These are phyloP conservation scores for Alternaria triticimaculans DNA, from an alignment of 2,329 filamentous ascomycete genomes.

Conservation along the genomic window DNA sequence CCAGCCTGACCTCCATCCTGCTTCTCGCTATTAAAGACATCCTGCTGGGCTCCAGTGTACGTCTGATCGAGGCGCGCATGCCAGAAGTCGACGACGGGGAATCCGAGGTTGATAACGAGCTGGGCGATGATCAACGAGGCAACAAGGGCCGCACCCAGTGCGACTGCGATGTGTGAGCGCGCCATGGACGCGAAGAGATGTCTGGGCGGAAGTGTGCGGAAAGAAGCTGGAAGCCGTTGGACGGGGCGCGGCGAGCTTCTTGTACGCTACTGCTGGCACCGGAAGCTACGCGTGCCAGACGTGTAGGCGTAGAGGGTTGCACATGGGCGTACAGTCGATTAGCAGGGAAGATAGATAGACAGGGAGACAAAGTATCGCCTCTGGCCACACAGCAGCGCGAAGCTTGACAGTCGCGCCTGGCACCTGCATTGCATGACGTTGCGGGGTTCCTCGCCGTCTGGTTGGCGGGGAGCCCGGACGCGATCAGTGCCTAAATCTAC, in stretches of 20 bases:
- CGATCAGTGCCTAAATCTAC: conserved; percentile 19
- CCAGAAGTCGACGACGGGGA: conserved; percentile 48
- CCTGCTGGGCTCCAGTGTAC: conserved; percentile 30
- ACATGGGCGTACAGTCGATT: background rate
- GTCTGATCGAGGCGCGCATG: conserved; percentile 37
- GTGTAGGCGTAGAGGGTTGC: background rate
- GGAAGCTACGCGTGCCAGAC: background rate
- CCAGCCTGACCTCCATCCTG: conserved; percentile 33
- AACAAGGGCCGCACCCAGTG: conserved; percentile 45
- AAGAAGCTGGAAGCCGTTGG: conserved; percentile 8
- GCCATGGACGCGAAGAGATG: conserved; percentile 42
- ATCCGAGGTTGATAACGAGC: conserved; percentile 43
- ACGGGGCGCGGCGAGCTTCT: background rate
- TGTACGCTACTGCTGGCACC: conserved; percentile 7
- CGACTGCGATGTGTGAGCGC: conserved; percentile 48
- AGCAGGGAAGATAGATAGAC: background rate
- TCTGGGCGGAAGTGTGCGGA: conserved; percentile 25
- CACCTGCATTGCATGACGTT: conserved; percentile 23
- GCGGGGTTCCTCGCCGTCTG: conserved; percentile 12
- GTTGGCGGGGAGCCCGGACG: conserved; percentile 14
- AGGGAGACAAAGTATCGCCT: background rate
- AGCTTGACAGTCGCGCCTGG: background rate
- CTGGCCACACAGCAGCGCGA: background rate
- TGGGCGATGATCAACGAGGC: conserved; percentile 44
- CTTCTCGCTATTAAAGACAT: conserved; percentile 35